Evolutionary conservation across 176 grass and related monocot genomes (phyloP).

Genomic region (Oryza officinalis): DNA sequence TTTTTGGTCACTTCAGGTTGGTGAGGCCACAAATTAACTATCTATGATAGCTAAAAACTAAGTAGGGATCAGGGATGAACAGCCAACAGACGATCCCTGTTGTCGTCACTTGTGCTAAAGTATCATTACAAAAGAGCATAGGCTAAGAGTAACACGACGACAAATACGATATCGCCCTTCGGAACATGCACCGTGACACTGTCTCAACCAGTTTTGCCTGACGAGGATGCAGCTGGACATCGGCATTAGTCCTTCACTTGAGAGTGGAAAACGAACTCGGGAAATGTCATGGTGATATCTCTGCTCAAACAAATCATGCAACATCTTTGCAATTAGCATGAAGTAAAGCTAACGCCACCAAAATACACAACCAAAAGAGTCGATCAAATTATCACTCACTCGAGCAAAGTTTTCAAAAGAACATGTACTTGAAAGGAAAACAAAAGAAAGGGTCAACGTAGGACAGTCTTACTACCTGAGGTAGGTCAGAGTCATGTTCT

Average conservation of each 20-base stretch:
- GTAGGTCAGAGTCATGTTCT: constrained; percentile 55
- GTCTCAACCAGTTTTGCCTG: background rate
- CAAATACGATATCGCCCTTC: too few species aligned
- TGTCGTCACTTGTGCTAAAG: background rate
- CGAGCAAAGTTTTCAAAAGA: background rate
- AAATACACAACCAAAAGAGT: background rate
- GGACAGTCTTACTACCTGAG: constrained; percentile 41
- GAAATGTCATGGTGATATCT: constrained; percentile 16
- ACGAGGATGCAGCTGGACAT: background rate
- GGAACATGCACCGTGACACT: background rate
- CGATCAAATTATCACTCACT: background rate
- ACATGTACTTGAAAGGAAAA: too few species aligned
- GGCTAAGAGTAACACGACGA: background rate
- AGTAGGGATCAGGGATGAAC: too few species aligned
- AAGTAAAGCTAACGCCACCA: background rate
- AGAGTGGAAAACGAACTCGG: constrained; percentile 30
- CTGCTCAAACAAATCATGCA: background rate
- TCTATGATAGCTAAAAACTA: too few species aligned
- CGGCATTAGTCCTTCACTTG: background rate
- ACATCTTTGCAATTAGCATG: constrained; percentile 1
- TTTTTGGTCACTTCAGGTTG: too few species aligned
- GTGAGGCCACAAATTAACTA: too few species aligned
- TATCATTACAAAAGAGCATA: background rate
- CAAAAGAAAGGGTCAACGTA: background rate
- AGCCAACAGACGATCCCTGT: too few species aligned